Evolutionary conservation across 306 rosid genomes (phyloP), one percentile per base, ranked within the genome.

Genomic region (Citrullus colocynthis): DNA sequence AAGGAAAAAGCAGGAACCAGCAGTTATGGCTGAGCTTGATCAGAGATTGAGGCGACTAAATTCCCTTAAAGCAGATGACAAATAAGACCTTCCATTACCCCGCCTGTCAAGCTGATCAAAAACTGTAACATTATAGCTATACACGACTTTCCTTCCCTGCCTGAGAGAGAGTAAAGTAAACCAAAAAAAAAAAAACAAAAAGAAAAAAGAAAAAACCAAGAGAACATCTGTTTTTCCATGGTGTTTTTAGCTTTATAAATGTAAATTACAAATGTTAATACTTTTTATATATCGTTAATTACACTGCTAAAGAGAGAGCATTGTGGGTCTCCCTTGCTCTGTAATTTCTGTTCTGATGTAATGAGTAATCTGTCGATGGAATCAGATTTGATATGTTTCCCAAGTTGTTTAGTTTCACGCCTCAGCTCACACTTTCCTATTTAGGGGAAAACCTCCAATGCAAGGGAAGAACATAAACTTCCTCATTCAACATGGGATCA

Each of bases 1-100:
- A 83, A 87, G 99, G 85, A 96, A 96, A 80, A 96, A 92, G 77
- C 99, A 96, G 78, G 98, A 96, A 83, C 99, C 99, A 34, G 99
- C 90, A 78, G 99, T 96, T 14, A 89, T 91, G 99, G 92, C 89
- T 45, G 99, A 96, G 85, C 96, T 92, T 37, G 98, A 96, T 83
- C 92, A 89, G 84, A 91, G 98, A 85, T 72, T 87, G 70, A 91
- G 89, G 83, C 86, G 92, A 83, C 76, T 96, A 84, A 90, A 89
- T 81, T 92, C 99, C 61, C 74, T 89, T 65, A 87, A 82, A 80
- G 5, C 63, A 79, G 89, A 89, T 6, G 89, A 84, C 6, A 86
- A 90, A 75, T 90, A 89, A 80, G 75, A 42, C 41, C 75, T 44
- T 48, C n/a, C 17, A 41, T 65, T 45, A 45, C 78, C 73, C 78